phyloP scores from a whole-genome alignment of 495 filamentous ascomycete genomes.

The Trichoderma erinaceum region DNA sequence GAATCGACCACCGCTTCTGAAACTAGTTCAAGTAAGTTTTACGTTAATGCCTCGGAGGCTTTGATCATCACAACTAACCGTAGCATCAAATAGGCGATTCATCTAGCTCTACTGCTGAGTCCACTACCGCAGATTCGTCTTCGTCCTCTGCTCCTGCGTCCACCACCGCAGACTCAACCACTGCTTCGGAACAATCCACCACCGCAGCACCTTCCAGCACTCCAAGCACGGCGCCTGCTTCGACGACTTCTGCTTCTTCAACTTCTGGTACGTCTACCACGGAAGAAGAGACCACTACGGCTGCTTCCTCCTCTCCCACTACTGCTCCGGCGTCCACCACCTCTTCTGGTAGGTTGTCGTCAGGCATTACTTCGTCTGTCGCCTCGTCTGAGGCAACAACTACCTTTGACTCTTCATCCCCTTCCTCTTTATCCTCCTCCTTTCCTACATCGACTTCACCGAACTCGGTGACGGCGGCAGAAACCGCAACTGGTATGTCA shows the following conservation, averaged over 20 bases:
- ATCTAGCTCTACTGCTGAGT: neutral
- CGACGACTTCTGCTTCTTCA: neutral
- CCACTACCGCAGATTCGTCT: slow-evolving; percentile 20
- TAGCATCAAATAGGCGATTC: neutral
- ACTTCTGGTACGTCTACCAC: slow-evolving; percentile 15
- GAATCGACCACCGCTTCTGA: neutral
- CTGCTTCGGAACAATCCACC: slow-evolving; percentile 5
- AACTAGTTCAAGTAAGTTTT: neutral
- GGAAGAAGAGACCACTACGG: slow-evolving; percentile 13
- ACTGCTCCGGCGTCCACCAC: slow-evolving; percentile 14
- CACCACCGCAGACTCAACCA: slow-evolving; percentile 17
- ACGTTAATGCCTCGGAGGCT: neutral
- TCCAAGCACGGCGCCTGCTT: slow-evolving; percentile 14
- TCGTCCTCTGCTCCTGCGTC: slow-evolving; percentile 18
- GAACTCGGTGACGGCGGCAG: slow-evolving; percentile 13
- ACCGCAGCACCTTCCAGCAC: slow-evolving; percentile 18
- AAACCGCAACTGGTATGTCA: slow-evolving; percentile 18
- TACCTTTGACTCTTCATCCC: neutral
- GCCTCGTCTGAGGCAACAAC: neutral
- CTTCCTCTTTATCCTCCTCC: slow-evolving; percentile 18
- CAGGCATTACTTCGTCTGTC: slow-evolving; percentile 18
- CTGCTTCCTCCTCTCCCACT: slow-evolving; percentile 15
- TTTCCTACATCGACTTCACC: slow-evolving; percentile 22
- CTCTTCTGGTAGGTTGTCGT: slow-evolving; percentile 20
- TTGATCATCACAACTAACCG: neutral